Evolutionary conservation across 345 rosid genomes (phyloP).

Genomic region (Syzygium jambos): DNA sequence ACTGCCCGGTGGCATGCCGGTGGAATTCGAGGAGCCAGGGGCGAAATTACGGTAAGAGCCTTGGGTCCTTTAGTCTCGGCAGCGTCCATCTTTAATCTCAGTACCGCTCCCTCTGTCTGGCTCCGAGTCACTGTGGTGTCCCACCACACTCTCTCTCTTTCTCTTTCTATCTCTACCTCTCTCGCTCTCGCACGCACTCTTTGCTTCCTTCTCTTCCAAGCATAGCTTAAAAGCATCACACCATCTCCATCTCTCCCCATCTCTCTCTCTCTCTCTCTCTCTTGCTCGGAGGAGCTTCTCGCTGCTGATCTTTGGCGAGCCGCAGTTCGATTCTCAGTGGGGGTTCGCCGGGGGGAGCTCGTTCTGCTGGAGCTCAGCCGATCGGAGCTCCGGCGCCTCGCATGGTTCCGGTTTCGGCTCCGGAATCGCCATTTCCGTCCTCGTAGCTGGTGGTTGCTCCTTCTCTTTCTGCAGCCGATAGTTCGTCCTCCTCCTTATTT

Average conservation of each 20-base stretch:
- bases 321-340: background rate
- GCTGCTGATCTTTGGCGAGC: background rate
- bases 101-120: background rate
- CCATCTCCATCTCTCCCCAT: background rate
- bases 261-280: background rate
- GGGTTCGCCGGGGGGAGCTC: background rate
- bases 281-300: background rate
- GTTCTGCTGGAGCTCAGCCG: background rate
- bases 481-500: too few species aligned
- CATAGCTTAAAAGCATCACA: slow-evolving; percentile 23
- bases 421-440: background rate
- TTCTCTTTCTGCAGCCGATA: background rate
- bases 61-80: background rate
- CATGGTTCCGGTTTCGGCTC: background rate
- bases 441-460: background rate
- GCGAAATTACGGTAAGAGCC: background rate
- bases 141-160: too few species aligned
- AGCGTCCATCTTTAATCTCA: background rate
- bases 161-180: background rate
- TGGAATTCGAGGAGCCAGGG: background rate
- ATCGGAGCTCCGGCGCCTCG: background rate
- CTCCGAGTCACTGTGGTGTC: background rate
- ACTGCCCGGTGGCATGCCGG: background rate
- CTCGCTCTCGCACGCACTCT: background rate
- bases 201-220: slow-evolving; percentile 33